Evolutionary conservation across 805 yeast genomes (phyloP).

Genomic region (Yarrowia keelungensis): DNA sequence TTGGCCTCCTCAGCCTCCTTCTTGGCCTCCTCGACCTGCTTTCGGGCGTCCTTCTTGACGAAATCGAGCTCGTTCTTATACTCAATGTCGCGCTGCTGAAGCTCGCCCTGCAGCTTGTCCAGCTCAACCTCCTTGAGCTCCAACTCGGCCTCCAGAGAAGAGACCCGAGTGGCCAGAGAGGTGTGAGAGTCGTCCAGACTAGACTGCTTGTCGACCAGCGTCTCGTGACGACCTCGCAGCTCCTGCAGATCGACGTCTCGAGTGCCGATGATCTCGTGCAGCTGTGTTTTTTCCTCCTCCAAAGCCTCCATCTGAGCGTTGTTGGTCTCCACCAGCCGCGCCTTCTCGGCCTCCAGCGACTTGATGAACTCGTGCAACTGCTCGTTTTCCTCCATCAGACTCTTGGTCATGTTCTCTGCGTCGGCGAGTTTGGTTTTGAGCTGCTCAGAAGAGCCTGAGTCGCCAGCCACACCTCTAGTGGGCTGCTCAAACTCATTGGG

Average conservation of each 20-base stretch:
- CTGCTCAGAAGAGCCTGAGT: slow-evolving; percentile 11
- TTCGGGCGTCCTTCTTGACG: slow-evolving; percentile 3
- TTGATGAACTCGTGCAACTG: slow-evolving; percentile 47
- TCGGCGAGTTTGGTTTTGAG: slow-evolving; percentile 46
- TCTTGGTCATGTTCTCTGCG: slow-evolving; percentile 44
- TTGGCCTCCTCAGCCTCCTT: no score
- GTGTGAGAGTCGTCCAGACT: slow-evolving; percentile 11
- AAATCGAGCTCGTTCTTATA: slow-evolving; percentile 21
- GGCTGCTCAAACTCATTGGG: neutral
- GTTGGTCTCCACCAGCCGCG: neutral
- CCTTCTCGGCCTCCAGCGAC: slow-evolving; percentile 40
- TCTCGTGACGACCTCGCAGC: slow-evolving; percentile 16
- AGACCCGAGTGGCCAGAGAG: slow-evolving; percentile 16
- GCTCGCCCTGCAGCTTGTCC: slow-evolving; percentile 21
- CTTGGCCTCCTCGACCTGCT: neutral
- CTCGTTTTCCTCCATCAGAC: slow-evolving; percentile 46
- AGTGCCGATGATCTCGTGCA: slow-evolving; percentile 8
- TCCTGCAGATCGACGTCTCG: slow-evolving; percentile 13
- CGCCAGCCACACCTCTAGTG: neutral
- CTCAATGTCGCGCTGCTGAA: slow-evolving; percentile 9
- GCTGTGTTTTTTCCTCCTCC: slow-evolving; percentile 33
- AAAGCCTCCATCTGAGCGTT: slow-evolving; percentile 20
- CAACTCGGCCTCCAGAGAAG: slow-evolving; percentile 30
- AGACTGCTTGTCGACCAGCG: slow-evolving; percentile 21
- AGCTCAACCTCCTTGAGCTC: slow-evolving; percentile 35